phyloP scores from a whole-genome alignment of 306 rosid genomes.

The Glycyrrhiza uralensis region DNA sequence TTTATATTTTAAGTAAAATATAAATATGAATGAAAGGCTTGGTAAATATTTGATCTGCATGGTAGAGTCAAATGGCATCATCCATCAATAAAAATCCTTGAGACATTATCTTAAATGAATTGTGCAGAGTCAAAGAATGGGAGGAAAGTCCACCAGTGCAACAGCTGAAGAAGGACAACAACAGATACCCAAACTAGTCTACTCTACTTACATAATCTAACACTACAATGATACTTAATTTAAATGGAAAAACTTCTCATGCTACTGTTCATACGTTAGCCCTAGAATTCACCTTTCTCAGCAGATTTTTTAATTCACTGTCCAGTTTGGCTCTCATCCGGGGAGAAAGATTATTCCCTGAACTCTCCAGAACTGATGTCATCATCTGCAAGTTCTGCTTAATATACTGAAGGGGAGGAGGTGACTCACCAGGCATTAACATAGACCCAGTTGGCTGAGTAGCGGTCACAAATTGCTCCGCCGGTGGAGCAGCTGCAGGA shows the following conservation, averaged over 20 bases:
- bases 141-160: neutral
- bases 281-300: constrained; percentile 71
- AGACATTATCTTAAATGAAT: neutral
- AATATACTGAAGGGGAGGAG: constrained; percentile 50
- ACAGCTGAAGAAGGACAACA: neutral
- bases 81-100: neutral
- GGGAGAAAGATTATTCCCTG: constrained; percentile 64
- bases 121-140: constrained; percentile 12
- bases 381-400: constrained; percentile 72
- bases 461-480: constrained; percentile 21
- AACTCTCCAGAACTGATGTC: constrained; percentile 64
- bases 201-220: neutral
- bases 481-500: constrained; percentile 29
- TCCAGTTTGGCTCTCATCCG: constrained; percentile 63
- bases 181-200: neutral
- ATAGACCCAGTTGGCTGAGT: constrained; percentile 12
- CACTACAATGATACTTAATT: neutral
- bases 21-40: neutral
- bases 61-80: constrained; percentile 6
- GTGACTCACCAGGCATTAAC: constrained; percentile 34
- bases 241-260: neutral
- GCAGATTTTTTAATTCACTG: constrained; percentile 56
- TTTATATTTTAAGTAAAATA: too few species aligned
- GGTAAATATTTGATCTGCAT: neutral
- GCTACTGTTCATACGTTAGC: constrained; percentile 2